phyloP scores from a whole-genome alignment of 495 filamentous ascomycete species.

The Penicillium verhagenii region DNA sequence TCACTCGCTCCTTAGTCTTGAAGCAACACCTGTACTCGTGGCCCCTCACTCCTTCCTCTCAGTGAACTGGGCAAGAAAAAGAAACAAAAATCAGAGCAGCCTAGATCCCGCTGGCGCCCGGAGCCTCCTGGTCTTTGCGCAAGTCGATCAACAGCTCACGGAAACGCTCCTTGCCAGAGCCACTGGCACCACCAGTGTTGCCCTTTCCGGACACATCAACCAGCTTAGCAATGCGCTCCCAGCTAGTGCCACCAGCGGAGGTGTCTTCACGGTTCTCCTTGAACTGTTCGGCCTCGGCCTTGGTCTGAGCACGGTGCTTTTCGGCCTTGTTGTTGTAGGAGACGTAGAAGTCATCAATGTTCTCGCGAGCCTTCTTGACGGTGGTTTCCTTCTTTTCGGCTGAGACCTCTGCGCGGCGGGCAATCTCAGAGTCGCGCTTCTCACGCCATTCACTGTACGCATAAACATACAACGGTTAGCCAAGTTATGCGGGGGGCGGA shows the following conservation, averaged over 20 bases:
- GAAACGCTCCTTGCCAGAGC: conserved; percentile 92
- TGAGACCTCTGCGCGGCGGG: conserved; percentile 75
- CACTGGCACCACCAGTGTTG: conserved; percentile 74
- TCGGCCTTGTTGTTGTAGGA: conserved; percentile 98
- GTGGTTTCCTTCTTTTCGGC: conserved; percentile 76
- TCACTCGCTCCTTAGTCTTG: not conserved
- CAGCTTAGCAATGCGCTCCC: conserved; percentile 96
- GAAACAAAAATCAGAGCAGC: not conserved
- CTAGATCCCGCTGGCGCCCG: conserved; percentile 62
- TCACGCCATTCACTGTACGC: conserved; percentile 76
- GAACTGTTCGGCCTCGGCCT: conserved; percentile 92
- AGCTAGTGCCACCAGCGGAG: conserved; percentile 89
- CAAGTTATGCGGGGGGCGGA: not conserved
- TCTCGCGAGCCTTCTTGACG: conserved; percentile 76
- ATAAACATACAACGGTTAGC: conserved; percentile 3
- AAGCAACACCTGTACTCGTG: conserved; percentile 1
- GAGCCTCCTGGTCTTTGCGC: conserved; percentile 91
- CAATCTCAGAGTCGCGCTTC: conserved; percentile 72
- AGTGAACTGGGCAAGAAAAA: not conserved
- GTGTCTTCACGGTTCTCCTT: conserved; percentile 86
- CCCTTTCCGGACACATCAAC: conserved; percentile 97
- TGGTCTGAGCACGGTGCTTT: conserved; percentile 80
- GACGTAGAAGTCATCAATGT: conserved; percentile 98
- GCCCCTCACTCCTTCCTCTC: not conserved
- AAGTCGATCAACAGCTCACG: conserved; percentile 85